phyloP scores from a whole-genome alignment of 176 grass and related monocot species.

The Puccinellia tenuiflora region DNA sequence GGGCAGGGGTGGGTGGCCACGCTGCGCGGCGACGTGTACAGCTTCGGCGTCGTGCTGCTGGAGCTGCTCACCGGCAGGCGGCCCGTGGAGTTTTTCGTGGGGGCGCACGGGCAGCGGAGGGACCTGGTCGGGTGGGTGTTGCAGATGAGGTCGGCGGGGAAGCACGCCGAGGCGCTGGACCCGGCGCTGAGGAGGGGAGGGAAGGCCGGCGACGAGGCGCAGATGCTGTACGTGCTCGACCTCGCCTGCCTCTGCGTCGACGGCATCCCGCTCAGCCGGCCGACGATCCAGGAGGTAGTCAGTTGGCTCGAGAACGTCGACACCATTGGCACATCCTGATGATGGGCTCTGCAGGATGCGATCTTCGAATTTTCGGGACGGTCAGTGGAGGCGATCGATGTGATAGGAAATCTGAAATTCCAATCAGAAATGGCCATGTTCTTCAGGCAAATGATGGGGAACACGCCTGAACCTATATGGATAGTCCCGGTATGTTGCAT shows the following conservation, averaged over 20 bases:
- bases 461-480: not conserved
- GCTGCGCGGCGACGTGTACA: constrained; percentile 76
- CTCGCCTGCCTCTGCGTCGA: constrained; percentile 42
- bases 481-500: not conserved
- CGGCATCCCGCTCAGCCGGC: constrained; percentile 36
- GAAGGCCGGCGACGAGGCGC: constrained; percentile 10
- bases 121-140: constrained; percentile 35
- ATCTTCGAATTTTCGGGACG: not conserved
- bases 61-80: constrained; percentile 67
- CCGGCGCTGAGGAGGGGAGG: not conserved
- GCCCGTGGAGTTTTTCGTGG: constrained; percentile 25
- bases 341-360: not conserved
- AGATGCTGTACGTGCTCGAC: constrained; percentile 54
- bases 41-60: constrained; percentile 81
- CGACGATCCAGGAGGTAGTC: constrained; percentile 44
- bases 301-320: constrained; percentile 52
- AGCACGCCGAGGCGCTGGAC: constrained; percentile 23
- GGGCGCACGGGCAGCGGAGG: not conserved
- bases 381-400: not conserved
- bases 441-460: not conserved
- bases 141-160: constrained; percentile 23
- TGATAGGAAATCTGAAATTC: not conserved
- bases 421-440: not conserved
- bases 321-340: not conserved
- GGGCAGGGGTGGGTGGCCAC: constrained; percentile 52